Evolutionary conservation across 176 grass and related monocot species (phyloP).

Genomic region (Juncus effusus): DNA sequence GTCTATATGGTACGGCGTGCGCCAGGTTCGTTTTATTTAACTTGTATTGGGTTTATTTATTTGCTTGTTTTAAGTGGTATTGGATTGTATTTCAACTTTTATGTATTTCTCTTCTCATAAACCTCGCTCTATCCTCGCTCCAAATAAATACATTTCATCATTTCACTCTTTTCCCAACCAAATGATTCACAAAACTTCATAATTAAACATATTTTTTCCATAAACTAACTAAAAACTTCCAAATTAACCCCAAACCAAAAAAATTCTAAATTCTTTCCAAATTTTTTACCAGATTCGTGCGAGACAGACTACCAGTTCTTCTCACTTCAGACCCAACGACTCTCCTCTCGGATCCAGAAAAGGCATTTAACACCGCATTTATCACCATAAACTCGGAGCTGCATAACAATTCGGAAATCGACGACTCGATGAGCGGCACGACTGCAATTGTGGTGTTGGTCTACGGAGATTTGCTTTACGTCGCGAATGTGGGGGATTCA

Average conservation of each 20-base stretch:
- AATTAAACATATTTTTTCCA: no score
- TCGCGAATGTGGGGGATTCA: conserved; percentile 93
- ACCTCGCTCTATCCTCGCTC: no score
- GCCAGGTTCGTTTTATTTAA: conserved; percentile 21
- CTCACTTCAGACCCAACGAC: conserved; percentile 18
- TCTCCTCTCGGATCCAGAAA: conserved; percentile 43
- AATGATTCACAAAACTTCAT: no score
- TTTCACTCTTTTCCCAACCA: no score
- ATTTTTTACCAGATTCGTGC: conserved; percentile 39
- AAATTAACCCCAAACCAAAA: no score
- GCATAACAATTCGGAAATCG: conserved; percentile 51
- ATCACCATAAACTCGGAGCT: conserved; percentile 56
- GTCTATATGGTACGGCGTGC: conserved; percentile 51
- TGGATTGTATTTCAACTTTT: no score
- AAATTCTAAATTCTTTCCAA: neutral
- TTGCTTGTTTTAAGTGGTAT: no score
- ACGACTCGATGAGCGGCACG: conserved; percentile 95
- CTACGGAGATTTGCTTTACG: conserved; percentile 43
- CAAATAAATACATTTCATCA: no score
- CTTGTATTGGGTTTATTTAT: no score
- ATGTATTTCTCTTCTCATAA: no score
- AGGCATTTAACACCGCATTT: conserved; percentile 51
- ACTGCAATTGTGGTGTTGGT: conserved; percentile 82
- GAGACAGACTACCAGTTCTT: conserved; percentile 50
- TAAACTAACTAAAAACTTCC: no score